Evolutionary conservation across 331 rosid species (phyloP).

Genomic region (Acacia pycnantha): DNA sequence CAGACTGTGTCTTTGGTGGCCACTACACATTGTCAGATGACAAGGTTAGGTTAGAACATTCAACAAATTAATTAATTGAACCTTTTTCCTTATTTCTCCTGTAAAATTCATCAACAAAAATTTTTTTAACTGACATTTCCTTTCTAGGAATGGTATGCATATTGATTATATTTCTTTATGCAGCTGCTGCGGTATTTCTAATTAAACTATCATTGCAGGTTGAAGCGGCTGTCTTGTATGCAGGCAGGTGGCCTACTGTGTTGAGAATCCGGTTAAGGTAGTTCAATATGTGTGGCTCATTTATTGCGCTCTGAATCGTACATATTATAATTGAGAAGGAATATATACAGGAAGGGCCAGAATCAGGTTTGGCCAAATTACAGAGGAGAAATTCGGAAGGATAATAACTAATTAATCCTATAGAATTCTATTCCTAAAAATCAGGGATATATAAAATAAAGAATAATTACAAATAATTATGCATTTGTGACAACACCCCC

Average conservation of each 20-base stretch:
- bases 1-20: slow-evolving; percentile 70
- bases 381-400: background rate
- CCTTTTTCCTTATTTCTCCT: slow-evolving; percentile 3
- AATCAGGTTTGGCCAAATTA: background rate
- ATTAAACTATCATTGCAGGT: slow-evolving; percentile 53
- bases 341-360: background rate
- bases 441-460: background rate
- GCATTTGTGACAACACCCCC: no score
- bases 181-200: slow-evolving; percentile 26
- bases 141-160: slow-evolving; percentile 8
- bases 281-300: background rate
- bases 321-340: background rate
- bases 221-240: slow-evolving; percentile 94
- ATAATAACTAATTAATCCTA: background rate
- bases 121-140: slow-evolving; percentile 16
- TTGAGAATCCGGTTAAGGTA: slow-evolving; percentile 91
- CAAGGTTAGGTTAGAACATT: slow-evolving; percentile 52
- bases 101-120: slow-evolving; percentile 3
- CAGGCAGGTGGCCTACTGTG: slow-evolving; percentile 88
- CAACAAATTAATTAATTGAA: slow-evolving; percentile 6
- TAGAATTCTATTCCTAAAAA: background rate
- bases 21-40: slow-evolving; percentile 85
- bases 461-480: background rate
- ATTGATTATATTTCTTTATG: slow-evolving; percentile 15
- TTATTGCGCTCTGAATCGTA: background rate